Evolutionary conservation across 805 yeast species (phyloP), one percentile per base, ranked within the genome.

Genomic region (Candida dajiaensis): DNA sequence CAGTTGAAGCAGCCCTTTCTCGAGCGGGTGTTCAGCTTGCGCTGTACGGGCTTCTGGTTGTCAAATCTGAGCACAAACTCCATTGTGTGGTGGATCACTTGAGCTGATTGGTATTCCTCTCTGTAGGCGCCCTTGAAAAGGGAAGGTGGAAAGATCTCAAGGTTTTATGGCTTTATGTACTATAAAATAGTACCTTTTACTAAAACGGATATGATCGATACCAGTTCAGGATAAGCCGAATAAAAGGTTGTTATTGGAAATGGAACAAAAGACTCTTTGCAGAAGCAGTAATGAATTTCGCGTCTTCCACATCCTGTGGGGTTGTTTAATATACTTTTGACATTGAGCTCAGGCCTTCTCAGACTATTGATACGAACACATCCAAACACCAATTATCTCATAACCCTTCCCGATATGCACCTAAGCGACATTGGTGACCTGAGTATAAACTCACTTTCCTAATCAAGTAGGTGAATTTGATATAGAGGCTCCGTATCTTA

Each of bases 1-100:
- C 59, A 55, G 31, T 55, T 55, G 45, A 55, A 55, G 23, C 59
- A 55, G 0, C 59, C 59, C 3, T 41, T 43, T 42, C 47, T 42
- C 12, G 59, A 47, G 37, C 59, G 40, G 16, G 45, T 48, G 29
- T 48, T 9, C 47, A 41, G 6, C 33, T 41, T 11, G 38, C 33
- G 13, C 21, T 38, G 28, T 12, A 21, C n/a, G 38, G 35, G 13
- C 42, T 23, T 23, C 38, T 39, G 8, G 23, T 37, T n/a, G 31
- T 45, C 40, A 28, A 45, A 41, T 35, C 40, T 41, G 31, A 45
- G 31, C n/a, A 45, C 39, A 36, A 41, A 16, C 48, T 45, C 48
- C 16, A 45, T 8, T 15, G 40, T 38, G 37, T 41, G 42, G 16
- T n/a, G 20, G 1, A 43, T 15, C 23, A 33, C 23, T 7, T 15